Base-by-base conservation (phyloP, 1,284 basidiomycete genomes). In the Afroboletus lepidellus region DNA sequence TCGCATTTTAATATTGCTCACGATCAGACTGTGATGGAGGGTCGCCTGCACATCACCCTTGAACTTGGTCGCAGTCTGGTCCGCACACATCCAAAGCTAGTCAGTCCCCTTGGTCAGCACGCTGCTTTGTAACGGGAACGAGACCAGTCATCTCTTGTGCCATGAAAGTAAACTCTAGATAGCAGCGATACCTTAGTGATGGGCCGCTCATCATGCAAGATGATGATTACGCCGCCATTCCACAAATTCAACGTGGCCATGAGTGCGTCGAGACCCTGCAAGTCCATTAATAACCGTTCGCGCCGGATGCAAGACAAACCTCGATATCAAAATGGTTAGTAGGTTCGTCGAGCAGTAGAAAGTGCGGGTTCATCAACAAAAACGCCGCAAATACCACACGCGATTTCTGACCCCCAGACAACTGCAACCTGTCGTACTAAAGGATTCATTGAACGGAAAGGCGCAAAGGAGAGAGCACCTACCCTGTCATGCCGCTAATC, bases 301-400 rank as follows among this genome's bases (percentile, higher is more conserved):
- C 11, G 29, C 29, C 21, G 2, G 13, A 32, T 1, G 9, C 6
- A 43, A 41, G 29, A 42, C 71, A 53, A 59, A 84, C 85, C 77
- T 93, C 90, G 58, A 94, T 94, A 87, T 98, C 94, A 70, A 98
- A 76, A 74, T 98, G 96, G 78, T 98, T 98, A 62, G 95, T 97
- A 55, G 96, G 96, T 85, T 96, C 93, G 71, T 98, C 94, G 48
- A 98, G 79, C 48, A 97, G 74, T 57, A 98, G 71, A 56, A 98
- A 83, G 64, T 97, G 94, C 1, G 94, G 94, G 49, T 84, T 81
- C 70, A 90, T 90, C 63, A 98, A 74, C 38, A 91, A 93, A 39
- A 99, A 73, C n/a, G 90, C 80, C 1, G 96, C 87, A 70, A 99
- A 99, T 0, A 96, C 94, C 8, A 99, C 95, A 65, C 96, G 87